A percentile compares a stretch with the other conserved stretches of the same genome.
Conservation (phyloP, 1,139 yeast genomes). For the Candida freyschussii region DNA sequence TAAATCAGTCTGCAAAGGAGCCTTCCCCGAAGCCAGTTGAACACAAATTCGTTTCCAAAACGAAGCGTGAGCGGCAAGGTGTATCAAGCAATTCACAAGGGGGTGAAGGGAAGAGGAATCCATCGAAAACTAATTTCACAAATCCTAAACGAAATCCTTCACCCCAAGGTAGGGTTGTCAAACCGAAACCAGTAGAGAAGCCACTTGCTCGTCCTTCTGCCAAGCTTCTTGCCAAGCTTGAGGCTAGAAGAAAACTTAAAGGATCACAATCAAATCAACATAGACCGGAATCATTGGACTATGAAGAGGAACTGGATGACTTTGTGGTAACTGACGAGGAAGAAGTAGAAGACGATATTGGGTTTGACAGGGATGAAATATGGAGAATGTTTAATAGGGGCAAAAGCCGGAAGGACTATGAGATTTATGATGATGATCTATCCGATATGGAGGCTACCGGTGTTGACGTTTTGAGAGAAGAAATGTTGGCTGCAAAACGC, state of each 20-base stretch:
- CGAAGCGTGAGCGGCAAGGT: slow-evolving; percentile 1
- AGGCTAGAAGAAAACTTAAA: slow-evolving; percentile 23
- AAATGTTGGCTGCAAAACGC: slow-evolving; percentile 52
- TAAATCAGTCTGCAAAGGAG: slow-evolving; percentile 11
- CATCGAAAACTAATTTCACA: too few relatives aligned
- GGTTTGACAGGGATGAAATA: slow-evolving; percentile 77
- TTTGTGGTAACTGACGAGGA: slow-evolving; percentile 60
- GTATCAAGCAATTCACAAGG: too few relatives aligned
- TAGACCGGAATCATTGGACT: slow-evolving; percentile 19
- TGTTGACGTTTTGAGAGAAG: slow-evolving; percentile 79
- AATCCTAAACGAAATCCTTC: too few relatives aligned
- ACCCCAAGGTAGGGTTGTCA: too few relatives aligned
- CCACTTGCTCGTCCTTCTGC: slow-evolving; percentile 33
- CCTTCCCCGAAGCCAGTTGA: slow-evolving; percentile 6
- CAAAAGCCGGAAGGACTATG: slow-evolving; percentile 41
- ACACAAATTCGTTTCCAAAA: slow-evolving; percentile 2
- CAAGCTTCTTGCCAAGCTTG: slow-evolving; percentile 28
- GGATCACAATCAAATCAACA: slow-evolving; percentile 6
- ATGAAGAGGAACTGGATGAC: slow-evolving; percentile 35
- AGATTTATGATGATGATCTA: slow-evolving; percentile 49
- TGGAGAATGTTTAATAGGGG: slow-evolving; percentile 82
- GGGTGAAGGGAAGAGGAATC: too few relatives aligned
- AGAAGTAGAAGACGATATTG: slow-evolving; percentile 34
- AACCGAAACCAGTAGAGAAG: slow-evolving; percentile 13
- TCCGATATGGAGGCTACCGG: slow-evolving; percentile 97